Evolutionary conservation across 1,284 basidiomycete genomes (phyloP), one percentile per base, ranked within the genome.

Genomic region (Ustilago trichophora): DNA sequence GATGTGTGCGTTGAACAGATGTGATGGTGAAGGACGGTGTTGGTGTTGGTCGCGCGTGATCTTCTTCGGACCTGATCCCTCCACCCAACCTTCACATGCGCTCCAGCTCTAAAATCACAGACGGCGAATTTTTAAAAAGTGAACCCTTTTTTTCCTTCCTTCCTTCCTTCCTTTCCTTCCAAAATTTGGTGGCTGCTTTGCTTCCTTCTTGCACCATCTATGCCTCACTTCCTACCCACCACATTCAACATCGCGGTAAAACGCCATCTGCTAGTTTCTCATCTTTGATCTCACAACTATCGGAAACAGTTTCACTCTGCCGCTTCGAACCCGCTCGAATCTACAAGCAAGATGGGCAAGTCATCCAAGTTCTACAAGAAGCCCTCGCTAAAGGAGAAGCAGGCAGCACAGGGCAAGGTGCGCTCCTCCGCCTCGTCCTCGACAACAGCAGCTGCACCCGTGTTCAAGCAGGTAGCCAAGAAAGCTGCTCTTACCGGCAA

Each of bases 321-420:
- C n/a, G n/a, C n/a, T n/a, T n/a, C n/a, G n/a, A n/a, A n/a, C n/a
- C n/a, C n/a, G n/a, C n/a, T n/a, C n/a, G n/a, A n/a, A n/a, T n/a
- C n/a, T 29, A 29, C 27, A 29, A 29, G 15, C 44, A 36, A 26
- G 7, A 72, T 72, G 69, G 69, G 69, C 55, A 67, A 63, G 35
- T 63, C 69, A 16, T 57, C 64, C 19, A 72, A 72, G 37, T 67
- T 72, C 46, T 72, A 67, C 56, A 72, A 72, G 59, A 67, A 66
- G 47, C 59, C 69, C 6, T 54, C 69, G 31, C 64, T 72, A 37
- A 72, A 67, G 33, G 58, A 72, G 45, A 63, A 60, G 59, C 64
- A 72, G 32, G 41, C 57, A 11, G 49, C 41, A 10, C 42, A 50
- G n/a, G 64, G 55, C 26, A 71, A 60, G 51, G 26, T 34, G 31